Conservation (phyloP, 768 basidiomycete species). For the Russula olivacea region DNA sequence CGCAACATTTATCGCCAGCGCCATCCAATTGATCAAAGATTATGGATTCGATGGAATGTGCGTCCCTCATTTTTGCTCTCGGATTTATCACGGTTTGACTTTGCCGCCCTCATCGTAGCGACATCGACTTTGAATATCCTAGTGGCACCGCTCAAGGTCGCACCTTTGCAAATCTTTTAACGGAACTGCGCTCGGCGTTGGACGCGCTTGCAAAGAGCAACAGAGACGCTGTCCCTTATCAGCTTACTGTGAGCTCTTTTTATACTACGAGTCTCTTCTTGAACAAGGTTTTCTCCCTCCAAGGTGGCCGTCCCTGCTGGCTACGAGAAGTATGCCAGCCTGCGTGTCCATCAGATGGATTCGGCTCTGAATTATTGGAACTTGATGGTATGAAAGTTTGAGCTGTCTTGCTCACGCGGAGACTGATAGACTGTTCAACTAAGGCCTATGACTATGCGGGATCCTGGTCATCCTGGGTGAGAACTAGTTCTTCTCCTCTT, state of each 20-base stretch:
- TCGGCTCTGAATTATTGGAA: not conserved
- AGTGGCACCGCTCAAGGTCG: not conserved
- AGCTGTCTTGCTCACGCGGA: not conserved
- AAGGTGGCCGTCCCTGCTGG: not conserved
- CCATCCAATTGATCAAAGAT: not conserved
- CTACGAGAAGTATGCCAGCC: not conserved
- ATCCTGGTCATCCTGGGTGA: not conserved
- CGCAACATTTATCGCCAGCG: not conserved
- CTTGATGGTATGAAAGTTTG: not conserved
- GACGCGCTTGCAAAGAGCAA: not conserved
- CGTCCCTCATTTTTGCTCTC: not conserved
- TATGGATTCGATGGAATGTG: not conserved
- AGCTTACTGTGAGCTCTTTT: not conserved
- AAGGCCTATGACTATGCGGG: not conserved
- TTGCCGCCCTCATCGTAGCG: not conserved
- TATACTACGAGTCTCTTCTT: not conserved
- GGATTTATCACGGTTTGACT: not conserved
- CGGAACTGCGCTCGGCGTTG: not conserved
- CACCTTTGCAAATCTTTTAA: not conserved
- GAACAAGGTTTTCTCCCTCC: not conserved
- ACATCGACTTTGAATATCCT: not conserved
- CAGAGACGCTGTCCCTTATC: not conserved
- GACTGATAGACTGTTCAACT: not conserved
- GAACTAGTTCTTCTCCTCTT: not conserved
- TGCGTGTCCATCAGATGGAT: not conserved